Base-by-base conservation (phyloP, 1,139 yeast species). In the Lodderomyces beijingensis region DNA sequence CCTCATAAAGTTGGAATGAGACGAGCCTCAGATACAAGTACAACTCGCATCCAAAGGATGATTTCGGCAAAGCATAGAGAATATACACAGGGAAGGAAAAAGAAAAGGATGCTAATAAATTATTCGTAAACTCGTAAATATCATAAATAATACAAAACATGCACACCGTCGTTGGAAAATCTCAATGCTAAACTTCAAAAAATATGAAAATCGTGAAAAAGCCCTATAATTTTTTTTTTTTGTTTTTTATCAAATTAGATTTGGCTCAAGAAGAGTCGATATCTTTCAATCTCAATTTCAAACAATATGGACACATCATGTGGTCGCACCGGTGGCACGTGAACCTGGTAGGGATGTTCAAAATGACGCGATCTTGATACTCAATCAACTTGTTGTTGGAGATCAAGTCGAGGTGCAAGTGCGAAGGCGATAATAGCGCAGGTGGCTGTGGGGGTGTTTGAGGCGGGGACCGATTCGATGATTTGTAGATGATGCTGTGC, bases 261-360 rank as follows among this genome's bases (percentile, higher is more conserved):
- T n/a, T n/a, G n/a, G n/a, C n/a, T n/a, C n/a, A n/a, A n/a, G n/a
- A n/a, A n/a, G n/a, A n/a, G 25, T 23, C 25, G 5, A 30, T 23
- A 43, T 70, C 75, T 40, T 56, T 55, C 28, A 64, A 48, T 17
- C 77, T 53, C 20, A 67, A 57, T 41, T 70, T 70, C 20, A 63
- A 59, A 42, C 76, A 70, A 46, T 70, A 70, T 1, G 77, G 77
- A 38, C 77, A 70, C 76, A 70, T 70, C 74, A 70, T 68, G 45
- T 70, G 77, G 36, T 55, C 51, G 44, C 77, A 70, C 13, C 76
- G 55, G 33, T 57, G 65, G 41, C 77, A 70, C 28, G 64, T 66
- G 42, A 62, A 69, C 28, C 77, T 46, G 13, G 57, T 49, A 23
- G 64, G 60, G 12, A 53, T 43, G 35, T 49, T 44, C 24, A 50